phyloP scores from a whole-genome alignment of 1,139 yeast genomes.

The Hemisphaericaspora xylofermentans region DNA sequence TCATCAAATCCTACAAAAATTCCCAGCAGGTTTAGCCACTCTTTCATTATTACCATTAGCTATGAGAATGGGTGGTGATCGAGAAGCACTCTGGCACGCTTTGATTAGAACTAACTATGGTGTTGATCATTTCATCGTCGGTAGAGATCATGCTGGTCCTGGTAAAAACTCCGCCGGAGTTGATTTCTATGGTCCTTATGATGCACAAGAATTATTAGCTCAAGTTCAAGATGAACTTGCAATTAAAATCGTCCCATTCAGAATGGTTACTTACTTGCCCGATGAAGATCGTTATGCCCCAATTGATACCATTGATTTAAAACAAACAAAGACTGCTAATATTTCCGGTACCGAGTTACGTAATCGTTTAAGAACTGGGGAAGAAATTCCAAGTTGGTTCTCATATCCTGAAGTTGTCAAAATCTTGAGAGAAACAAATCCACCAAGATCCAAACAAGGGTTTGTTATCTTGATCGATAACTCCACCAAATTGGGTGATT shows the following conservation, averaged over 20 bases:
- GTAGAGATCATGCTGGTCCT: constrained; percentile 98
- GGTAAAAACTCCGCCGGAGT: constrained; percentile 91
- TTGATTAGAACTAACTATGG: constrained; percentile 95
- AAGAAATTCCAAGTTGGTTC: constrained; percentile 93
- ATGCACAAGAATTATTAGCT: constrained; percentile 88
- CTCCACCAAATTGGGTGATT: constrained; percentile 50
- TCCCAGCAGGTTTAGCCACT: constrained; percentile 91
- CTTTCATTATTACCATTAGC: constrained; percentile 88
- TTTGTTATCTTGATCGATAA: constrained; percentile 65
- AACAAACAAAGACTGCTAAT: constrained; percentile 78
- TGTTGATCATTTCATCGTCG: constrained; percentile 95
- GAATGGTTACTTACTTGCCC: constrained; percentile 95
- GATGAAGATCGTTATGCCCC: constrained; percentile 96
- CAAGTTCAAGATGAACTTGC: constrained; percentile 73
- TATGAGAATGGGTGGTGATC: constrained; percentile 99
- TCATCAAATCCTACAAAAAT: constrained; percentile 85
- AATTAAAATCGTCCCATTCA: constrained; percentile 91
- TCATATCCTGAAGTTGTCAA: constrained; percentile 94
- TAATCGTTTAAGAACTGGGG: constrained; percentile 81
- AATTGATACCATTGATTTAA: constrained; percentile 78
- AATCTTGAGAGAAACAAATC: constrained; percentile 88
- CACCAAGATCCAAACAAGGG: constrained; percentile 88
- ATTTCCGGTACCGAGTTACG: constrained; percentile 95
- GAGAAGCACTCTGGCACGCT: constrained; percentile 99
- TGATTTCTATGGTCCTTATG: constrained; percentile 96